Conservation (phyloP, 2,329 filamentous ascomycete genomes). For the Rhytidhysteron rufulum region DNA sequence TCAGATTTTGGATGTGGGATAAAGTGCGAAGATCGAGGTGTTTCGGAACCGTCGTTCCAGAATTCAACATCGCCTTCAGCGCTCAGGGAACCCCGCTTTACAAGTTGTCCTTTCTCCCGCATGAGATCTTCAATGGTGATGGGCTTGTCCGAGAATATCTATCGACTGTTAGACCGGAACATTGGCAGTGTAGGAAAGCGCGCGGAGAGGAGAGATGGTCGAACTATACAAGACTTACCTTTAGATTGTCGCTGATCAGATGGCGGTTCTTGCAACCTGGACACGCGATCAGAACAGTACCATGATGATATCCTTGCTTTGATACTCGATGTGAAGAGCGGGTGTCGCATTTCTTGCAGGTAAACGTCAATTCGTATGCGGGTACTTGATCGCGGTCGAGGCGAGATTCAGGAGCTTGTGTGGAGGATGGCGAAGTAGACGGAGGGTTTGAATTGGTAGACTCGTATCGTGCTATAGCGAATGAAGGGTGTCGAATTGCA, state of each 20-base stretch:
- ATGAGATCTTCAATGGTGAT: conserved; percentile 76
- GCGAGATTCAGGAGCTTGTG: conserved; percentile 29
- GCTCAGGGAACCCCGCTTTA: conserved; percentile 68
- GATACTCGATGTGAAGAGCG: conserved; percentile 83
- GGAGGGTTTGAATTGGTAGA: conserved; percentile 12
- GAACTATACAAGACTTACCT: conserved; percentile 36
- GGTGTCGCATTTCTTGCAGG: conserved; percentile 77
- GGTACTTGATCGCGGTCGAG: conserved; percentile 48
- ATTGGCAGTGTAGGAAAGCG: background rate
- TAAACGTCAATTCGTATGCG: conserved; percentile 85
- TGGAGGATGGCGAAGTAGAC: conserved; percentile 23
- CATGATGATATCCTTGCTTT: conserved; percentile 92
- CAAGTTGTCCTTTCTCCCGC: conserved; percentile 67
- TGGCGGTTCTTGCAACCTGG: conserved; percentile 83
- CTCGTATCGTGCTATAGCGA: conserved; percentile 17
- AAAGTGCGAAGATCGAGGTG: conserved; percentile 31
- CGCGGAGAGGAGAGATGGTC: background rate
- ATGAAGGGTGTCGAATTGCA: conserved; percentile 8
- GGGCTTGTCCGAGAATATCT: conserved; percentile 69
- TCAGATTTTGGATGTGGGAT: conserved; percentile 24
- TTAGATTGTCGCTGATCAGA: conserved; percentile 86
- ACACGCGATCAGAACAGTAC: conserved; percentile 84
- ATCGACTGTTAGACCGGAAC: conserved; percentile 6
- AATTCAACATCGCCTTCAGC: conserved; percentile 88
- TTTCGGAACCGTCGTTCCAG: conserved; percentile 67